Evolutionary conservation across 805 yeast species (phyloP).

Genomic region (Jamesozyma gamospora): DNA sequence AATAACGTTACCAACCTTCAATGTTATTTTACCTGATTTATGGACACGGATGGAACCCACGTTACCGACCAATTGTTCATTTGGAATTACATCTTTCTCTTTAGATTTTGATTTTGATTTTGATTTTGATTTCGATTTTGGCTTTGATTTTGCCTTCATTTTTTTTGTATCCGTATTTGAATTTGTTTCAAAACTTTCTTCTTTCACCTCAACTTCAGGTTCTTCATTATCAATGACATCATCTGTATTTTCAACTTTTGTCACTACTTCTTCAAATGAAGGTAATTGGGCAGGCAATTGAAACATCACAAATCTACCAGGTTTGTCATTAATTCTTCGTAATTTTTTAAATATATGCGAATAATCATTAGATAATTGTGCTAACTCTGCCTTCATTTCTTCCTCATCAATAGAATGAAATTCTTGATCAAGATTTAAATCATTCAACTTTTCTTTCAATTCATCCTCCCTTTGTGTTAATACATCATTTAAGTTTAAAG

Average conservation of each 20-base stretch:
- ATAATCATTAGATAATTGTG: conserved; percentile 32
- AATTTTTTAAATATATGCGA: conserved; percentile 27
- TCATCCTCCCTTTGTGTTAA: conserved; percentile 18
- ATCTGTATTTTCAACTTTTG: conserved; percentile 5
- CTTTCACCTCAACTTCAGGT: conserved; percentile 6
- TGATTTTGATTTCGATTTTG: conserved; percentile 1
- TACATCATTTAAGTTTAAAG: conserved; percentile 8
- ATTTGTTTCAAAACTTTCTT: background rate
- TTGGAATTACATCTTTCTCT: conserved; percentile 8
- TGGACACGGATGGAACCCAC: conserved; percentile 71
- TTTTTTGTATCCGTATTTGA: background rate
- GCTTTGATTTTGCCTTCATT: conserved; percentile 9
- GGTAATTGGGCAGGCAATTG: conserved; percentile 34
- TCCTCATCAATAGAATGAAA: conserved; percentile 24
- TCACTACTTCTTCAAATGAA: conserved; percentile 19
- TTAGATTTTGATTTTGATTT: conserved; percentile 1
- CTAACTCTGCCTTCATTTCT: conserved; percentile 31
- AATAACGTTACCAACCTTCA: conserved; percentile 59
- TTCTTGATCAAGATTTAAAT: conserved; percentile 20
- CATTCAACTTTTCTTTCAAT: conserved; percentile 24
- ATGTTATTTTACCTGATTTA: conserved; percentile 71
- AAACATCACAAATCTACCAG: conserved; percentile 29
- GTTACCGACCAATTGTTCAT: conserved; percentile 36
- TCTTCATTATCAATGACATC: conserved; percentile 1
- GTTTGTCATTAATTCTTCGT: conserved; percentile 24